Percentiles rank a stretch among this genome's conserved stretches.
These are phyloP conservation scores for Polytrichum formosum DNA, from an alignment of 225 moss, liverwort and hornwort species.

Conservation along the genomic window DNA sequence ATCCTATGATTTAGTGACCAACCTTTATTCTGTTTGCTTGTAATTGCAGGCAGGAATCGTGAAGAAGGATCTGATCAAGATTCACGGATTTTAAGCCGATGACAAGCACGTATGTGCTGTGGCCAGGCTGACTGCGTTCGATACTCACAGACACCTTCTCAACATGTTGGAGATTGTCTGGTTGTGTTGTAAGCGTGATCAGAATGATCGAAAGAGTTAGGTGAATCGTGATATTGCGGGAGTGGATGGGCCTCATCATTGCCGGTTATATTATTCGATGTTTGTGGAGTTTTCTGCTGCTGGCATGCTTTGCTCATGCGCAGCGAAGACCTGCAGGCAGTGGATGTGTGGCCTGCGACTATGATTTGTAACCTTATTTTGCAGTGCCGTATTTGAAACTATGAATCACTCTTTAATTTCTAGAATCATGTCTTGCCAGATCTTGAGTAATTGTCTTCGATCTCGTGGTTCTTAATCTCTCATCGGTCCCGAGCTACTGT, in stretches of 20 bases:
- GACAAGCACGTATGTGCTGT: slow-evolving; percentile 9
- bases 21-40: not conserved
- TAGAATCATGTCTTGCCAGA: no score
- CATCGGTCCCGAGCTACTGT: no score
- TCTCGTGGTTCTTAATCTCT: no score
- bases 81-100: slow-evolving; percentile 71
- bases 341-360: not conserved
- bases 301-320: not conserved
- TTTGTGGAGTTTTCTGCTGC: not conserved
- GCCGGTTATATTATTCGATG: not conserved
- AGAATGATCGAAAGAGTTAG: not conserved
- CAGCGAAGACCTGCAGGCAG: no score
- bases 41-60: slow-evolving; percentile 76
- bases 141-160: slow-evolving; percentile 5
- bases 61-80: slow-evolving; percentile 93
- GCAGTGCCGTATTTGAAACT: not conserved
- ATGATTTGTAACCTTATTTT: not conserved
- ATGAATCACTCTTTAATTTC: not conserved
- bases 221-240: not conserved
- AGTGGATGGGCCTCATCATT: not conserved
- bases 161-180: not conserved
- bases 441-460: no score
- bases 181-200: not conserved
- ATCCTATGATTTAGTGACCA: not conserved
- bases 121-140: slow-evolving; percentile 1